Conservation (phyloP, 1,284 basidiomycete genomes). For the Amylostereum areolatum region DNA sequence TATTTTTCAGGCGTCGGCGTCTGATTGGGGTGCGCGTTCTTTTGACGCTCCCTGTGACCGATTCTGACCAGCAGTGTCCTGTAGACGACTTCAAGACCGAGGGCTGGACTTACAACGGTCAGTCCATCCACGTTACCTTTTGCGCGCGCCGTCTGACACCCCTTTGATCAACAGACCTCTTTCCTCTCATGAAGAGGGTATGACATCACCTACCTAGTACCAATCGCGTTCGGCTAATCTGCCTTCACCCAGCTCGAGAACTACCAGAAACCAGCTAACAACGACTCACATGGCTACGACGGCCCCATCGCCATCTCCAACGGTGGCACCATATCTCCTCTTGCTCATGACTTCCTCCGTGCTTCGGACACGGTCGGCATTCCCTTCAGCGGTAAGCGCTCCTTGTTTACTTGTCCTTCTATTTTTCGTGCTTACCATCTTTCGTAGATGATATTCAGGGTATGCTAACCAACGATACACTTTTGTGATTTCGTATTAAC, state of each 20-base stretch:
- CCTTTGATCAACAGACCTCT: slow-evolving; percentile 38
- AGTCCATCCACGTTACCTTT: slow-evolving; percentile 1
- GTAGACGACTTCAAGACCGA: slow-evolving; percentile 68
- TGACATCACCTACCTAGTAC: slow-evolving; percentile 6
- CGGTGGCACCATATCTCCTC: slow-evolving; percentile 51
- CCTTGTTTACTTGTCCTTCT: not conserved
- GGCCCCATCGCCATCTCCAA: slow-evolving; percentile 70
- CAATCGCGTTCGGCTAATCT: not conserved
- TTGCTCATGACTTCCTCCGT: slow-evolving; percentile 66
- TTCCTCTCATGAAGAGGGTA: slow-evolving; percentile 68
- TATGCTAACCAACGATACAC: slow-evolving; percentile 10
- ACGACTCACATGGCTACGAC: slow-evolving; percentile 59
- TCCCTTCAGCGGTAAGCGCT: slow-evolving; percentile 54
- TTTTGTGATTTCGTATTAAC: not conserved
- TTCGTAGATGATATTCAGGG: slow-evolving; percentile 59
- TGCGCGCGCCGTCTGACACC: not conserved
- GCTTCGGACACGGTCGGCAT: slow-evolving; percentile 57
- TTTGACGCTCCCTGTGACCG: not conserved
- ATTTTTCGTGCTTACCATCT: not conserved
- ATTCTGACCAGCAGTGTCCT: not conserved
- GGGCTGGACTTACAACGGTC: slow-evolving; percentile 61
- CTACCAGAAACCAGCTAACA: slow-evolving; percentile 61
- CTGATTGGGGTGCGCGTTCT: slow-evolving; percentile 53
- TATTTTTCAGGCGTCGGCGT: slow-evolving; percentile 49
- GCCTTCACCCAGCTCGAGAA: slow-evolving; percentile 48